Evolutionary conservation across 2,329 filamentous ascomycete genomes (phyloP).

Genomic region (Alternaria sp.): DNA sequence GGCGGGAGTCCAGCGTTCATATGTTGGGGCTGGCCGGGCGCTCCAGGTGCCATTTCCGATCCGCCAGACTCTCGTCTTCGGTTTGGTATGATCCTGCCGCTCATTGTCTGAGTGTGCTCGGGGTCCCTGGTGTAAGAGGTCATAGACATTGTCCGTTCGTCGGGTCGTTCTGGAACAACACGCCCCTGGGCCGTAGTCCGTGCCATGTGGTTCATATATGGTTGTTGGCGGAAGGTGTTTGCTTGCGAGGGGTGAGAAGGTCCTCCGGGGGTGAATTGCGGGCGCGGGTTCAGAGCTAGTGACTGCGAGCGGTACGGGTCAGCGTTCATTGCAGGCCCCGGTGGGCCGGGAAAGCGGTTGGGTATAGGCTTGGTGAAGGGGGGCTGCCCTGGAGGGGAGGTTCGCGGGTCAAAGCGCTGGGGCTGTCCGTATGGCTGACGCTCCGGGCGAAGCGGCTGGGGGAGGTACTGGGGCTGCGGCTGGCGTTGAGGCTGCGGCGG

Average conservation of each 20-base stretch:
- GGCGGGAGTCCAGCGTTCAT: conserved; percentile 37
- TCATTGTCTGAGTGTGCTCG: conserved; percentile 87
- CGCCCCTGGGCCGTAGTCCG: conserved; percentile 90
- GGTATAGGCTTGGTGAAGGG: conserved; percentile 62
- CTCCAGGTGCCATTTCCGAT: conserved; percentile 27
- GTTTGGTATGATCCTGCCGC: conserved; percentile 86
- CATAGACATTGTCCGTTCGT: conserved; percentile 96
- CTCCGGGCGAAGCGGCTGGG: conserved; percentile 66
- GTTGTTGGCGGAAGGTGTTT: conserved; percentile 78
- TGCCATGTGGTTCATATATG: conserved; percentile 71
- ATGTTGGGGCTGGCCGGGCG: conserved; percentile 27
- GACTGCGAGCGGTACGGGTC: conserved; percentile 94
- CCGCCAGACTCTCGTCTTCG: conserved; percentile 66
- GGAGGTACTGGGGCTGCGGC: conserved; percentile 63
- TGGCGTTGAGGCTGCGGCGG: conserved; percentile 45
- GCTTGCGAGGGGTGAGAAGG: conserved; percentile 63
- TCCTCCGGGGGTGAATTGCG: conserved; percentile 68
- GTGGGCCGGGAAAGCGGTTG: conserved; percentile 60
- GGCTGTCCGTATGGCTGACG: conserved; percentile 75
- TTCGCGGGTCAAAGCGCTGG: conserved; percentile 70
- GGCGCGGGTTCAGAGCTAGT: conserved; percentile 77
- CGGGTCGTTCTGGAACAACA: conserved; percentile 86
- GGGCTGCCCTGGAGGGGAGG: conserved; percentile 57
- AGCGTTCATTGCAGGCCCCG: conserved; percentile 75
- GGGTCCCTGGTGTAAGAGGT: conserved; percentile 79